These are phyloP conservation scores for Diplodia corticola DNA, from an alignment of 2,329 filamentous ascomycete species.

Conservation along the genomic window DNA sequence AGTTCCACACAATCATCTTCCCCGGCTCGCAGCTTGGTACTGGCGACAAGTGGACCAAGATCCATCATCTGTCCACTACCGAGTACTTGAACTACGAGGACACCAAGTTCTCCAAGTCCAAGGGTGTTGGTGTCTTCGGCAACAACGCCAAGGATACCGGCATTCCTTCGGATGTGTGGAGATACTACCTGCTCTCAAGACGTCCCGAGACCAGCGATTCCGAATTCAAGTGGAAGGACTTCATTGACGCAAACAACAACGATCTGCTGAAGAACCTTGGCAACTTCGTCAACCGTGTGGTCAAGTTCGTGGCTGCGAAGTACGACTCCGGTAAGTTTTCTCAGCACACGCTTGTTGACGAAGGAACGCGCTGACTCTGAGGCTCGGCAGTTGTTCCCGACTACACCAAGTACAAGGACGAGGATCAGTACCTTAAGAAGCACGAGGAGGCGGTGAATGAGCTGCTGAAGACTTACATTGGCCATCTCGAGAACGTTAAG, in stretches of 20 bases:
- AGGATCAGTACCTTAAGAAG: constrained; percentile 40
- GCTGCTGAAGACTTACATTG: constrained; percentile 65
- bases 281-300: constrained; percentile 58
- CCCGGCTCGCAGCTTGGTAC: constrained; percentile 85
- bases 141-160: constrained; percentile 86
- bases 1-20: constrained; percentile 90
- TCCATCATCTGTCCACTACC: constrained; percentile 70
- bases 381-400: constrained; percentile 61
- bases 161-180: constrained; percentile 83
- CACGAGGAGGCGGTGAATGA: constrained; percentile 64
- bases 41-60: constrained; percentile 81
- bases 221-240: constrained; percentile 85
- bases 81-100: constrained; percentile 45
- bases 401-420: constrained; percentile 56
- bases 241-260: constrained; percentile 84
- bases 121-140: constrained; percentile 87
- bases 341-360: background rate
- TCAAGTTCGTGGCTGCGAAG: constrained; percentile 72
- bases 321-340: constrained; percentile 56
- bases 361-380: background rate
- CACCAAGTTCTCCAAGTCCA: constrained; percentile 90
- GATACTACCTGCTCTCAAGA: constrained; percentile 84
- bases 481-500: constrained; percentile 69
- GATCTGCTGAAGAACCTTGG: constrained; percentile 77
- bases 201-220: constrained; percentile 84